Evolutionary conservation across 176 grass and related monocot genomes (phyloP).

Genomic region (Oryza longistaminata): DNA sequence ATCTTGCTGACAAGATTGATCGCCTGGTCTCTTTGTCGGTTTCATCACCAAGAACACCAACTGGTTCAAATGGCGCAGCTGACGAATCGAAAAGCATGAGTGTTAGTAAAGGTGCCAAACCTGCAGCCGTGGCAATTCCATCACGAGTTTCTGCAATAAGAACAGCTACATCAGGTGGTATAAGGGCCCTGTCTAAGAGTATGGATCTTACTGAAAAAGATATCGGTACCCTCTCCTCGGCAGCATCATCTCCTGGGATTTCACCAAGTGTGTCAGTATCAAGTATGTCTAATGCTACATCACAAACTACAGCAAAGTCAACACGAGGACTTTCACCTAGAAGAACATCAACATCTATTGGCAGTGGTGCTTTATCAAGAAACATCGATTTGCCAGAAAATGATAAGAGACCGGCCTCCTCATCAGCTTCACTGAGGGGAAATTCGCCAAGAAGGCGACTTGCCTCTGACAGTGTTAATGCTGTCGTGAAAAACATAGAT

Average conservation of each 20-base stretch:
- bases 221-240: conserved; percentile 4
- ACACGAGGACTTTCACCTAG: conserved; percentile 54
- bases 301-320: conserved; percentile 29
- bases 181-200: conserved; percentile 31
- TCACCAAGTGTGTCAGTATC: conserved; percentile 37
- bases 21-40: conserved; percentile 32
- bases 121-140: conserved; percentile 34
- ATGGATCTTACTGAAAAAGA: conserved; percentile 49
- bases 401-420: conserved; percentile 42
- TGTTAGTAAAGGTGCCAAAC: conserved; percentile 41
- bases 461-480: conserved; percentile 44
- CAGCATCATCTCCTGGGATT: conserved; percentile 39
- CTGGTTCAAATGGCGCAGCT: conserved; percentile 28
- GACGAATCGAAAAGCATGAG: not conserved
- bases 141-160: conserved; percentile 26
- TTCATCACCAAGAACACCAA: conserved; percentile 40
- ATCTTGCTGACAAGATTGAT: conserved; percentile 60
- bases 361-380: conserved; percentile 20
- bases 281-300: conserved; percentile 44
- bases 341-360: conserved; percentile 41
- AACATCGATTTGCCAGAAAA: conserved; percentile 41
- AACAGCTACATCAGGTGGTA: conserved; percentile 25
- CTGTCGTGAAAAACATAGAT: conserved; percentile 35
- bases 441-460: conserved; percentile 49
- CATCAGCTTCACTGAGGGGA: conserved; percentile 44